Conservation (phyloP, 345 rosid genomes). For the Boechera retrofracta region DNA sequence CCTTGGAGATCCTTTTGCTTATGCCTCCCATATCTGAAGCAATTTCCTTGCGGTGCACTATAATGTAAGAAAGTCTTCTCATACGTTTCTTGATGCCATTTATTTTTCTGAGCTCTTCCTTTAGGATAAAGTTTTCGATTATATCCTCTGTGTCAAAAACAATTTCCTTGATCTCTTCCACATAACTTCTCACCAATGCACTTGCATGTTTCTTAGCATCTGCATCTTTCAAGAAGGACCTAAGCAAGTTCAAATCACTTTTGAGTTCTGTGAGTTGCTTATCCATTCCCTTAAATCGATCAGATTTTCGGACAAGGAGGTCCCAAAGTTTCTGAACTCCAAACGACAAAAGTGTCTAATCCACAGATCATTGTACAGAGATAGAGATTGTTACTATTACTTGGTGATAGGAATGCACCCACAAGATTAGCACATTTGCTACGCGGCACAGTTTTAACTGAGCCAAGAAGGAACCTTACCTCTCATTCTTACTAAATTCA, state of each 20-base stretch:
- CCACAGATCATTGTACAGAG: neutral
- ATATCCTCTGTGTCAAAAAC: slow-evolving; percentile 43
- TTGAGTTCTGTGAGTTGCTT: slow-evolving; percentile 23
- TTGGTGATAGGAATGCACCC: no score
- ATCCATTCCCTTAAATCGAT: neutral
- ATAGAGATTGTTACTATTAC: no score
- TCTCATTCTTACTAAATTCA: no score
- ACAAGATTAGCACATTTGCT: no score
- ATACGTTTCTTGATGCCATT: neutral
- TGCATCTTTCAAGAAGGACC: slow-evolving; percentile 43
- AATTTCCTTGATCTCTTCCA: slow-evolving; percentile 42
- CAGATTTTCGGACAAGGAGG: slow-evolving; percentile 22
- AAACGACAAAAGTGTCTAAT: slow-evolving; percentile 32
- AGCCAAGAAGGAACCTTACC: no score
- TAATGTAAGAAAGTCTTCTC: neutral
- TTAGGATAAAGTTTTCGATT: slow-evolving; percentile 38
- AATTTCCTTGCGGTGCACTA: neutral
- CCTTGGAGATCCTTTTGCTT: slow-evolving; percentile 40
- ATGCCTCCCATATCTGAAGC: neutral
- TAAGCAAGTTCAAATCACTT: slow-evolving; percentile 32
- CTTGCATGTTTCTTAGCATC: slow-evolving; percentile 38
- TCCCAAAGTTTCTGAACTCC: slow-evolving; percentile 34
- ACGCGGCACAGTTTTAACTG: no score
- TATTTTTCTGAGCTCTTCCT: neutral
- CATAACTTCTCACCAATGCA: slow-evolving; percentile 31